Evolutionary conservation across 176 grass and related monocot species (phyloP).

Genomic region (Themeda triandra): DNA sequence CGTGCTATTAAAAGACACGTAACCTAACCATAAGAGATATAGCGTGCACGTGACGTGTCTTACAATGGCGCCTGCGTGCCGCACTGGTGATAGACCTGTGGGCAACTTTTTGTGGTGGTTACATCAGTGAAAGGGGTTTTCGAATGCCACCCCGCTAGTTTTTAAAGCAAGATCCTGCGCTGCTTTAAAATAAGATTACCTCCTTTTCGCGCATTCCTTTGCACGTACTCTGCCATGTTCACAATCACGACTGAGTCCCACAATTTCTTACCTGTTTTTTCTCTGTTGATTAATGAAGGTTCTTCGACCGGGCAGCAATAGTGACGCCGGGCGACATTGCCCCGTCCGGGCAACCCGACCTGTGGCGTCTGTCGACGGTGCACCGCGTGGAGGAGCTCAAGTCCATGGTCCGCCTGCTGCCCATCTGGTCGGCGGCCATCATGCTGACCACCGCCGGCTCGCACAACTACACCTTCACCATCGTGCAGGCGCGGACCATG

Average conservation of each 20-base stretch:
- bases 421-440: conserved; percentile 70
- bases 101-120: conserved; percentile 24
- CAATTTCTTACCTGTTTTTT: neutral
- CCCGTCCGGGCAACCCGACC: conserved; percentile 22
- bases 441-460: conserved; percentile 28
- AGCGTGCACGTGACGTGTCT: neutral
- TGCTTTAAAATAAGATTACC: neutral
- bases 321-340: conserved; percentile 42
- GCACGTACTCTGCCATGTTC: no score
- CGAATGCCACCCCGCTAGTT: neutral
- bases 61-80: neutral
- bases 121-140: neutral
- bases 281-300: conserved; percentile 5
- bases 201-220: neutral
- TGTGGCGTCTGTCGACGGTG: conserved; percentile 62
- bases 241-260: neutral
- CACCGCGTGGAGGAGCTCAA: conserved; percentile 93
- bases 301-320: conserved; percentile 48
- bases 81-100: neutral
- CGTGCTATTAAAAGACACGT: no score
- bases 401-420: conserved; percentile 67
- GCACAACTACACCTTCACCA: conserved; percentile 50
- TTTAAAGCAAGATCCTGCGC: neutral
- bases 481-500: conserved; percentile 74
- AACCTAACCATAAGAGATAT: neutral